These are phyloP conservation scores for Magnaporthiopsis incrustans DNA, from an alignment of 2,329 filamentous ascomycete species.

Conservation along the genomic window DNA sequence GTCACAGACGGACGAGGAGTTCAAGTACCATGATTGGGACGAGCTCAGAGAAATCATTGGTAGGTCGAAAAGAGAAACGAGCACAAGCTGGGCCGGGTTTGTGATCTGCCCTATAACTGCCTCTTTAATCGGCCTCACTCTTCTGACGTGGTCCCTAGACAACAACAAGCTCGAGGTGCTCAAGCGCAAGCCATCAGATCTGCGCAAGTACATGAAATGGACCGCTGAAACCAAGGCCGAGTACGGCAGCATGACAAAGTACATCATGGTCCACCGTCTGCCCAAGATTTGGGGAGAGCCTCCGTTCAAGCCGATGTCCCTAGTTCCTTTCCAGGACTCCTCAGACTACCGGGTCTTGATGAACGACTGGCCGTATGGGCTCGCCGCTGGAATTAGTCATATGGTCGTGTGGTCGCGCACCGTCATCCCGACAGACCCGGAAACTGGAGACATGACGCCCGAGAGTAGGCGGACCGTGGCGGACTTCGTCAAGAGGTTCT, in stretches of 20 bases:
- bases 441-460: constrained; percentile 62
- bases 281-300: constrained; percentile 55
- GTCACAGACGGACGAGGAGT: constrained; percentile 61
- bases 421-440: constrained; percentile 60
- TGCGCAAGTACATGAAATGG: constrained; percentile 73
- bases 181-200: constrained; percentile 71
- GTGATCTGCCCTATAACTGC: background rate
- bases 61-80: constrained; percentile 24
- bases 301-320: constrained; percentile 45
- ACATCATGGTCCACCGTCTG: constrained; percentile 66
- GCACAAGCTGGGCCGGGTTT: background rate
- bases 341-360: constrained; percentile 62
- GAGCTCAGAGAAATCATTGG: constrained; percentile 61
- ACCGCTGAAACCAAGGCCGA: constrained; percentile 59
- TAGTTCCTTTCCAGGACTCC: constrained; percentile 41
- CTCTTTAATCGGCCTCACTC: background rate
- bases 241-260: constrained; percentile 75
- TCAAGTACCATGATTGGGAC: constrained; percentile 64
- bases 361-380: constrained; percentile 93
- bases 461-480: constrained; percentile 57
- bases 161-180: constrained; percentile 62
- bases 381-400: constrained; percentile 60
- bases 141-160: constrained; percentile 21
- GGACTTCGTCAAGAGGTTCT: constrained; percentile 62
- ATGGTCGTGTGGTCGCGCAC: constrained; percentile 91